Conservation (phyloP, 805 yeast genomes). For the Suhomyces pyralidae region DNA sequence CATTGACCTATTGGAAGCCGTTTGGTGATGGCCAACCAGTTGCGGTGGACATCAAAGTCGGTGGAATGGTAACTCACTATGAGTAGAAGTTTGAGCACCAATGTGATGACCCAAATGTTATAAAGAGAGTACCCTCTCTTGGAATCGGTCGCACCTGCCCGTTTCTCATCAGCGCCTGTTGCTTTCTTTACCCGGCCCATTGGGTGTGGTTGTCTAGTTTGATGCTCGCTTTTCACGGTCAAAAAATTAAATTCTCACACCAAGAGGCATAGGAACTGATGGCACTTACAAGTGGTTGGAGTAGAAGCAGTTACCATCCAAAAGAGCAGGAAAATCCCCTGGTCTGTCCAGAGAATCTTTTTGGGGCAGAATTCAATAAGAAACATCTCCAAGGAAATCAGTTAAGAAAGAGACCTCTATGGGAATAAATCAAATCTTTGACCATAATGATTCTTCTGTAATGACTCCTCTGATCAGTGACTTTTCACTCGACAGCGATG, state of each 20-base stretch:
- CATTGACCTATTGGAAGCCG: conserved; percentile 71
- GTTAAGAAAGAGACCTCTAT: too few relatives aligned
- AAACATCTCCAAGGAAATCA: too few relatives aligned
- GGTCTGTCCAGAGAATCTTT: too few relatives aligned
- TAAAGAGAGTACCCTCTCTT: conserved; percentile 20
- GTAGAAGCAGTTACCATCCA: too few relatives aligned
- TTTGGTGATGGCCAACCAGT: conserved; percentile 91
- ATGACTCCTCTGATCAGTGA: too few relatives aligned
- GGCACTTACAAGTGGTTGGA: not conserved
- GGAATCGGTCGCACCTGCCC: not conserved
- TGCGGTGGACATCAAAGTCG: conserved; percentile 95
- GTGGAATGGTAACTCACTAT: conserved; percentile 81
- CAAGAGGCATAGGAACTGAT: not conserved
- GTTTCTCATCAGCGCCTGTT: not conserved
- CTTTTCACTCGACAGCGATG: too few relatives aligned
- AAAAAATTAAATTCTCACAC: not conserved
- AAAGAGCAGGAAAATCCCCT: too few relatives aligned
- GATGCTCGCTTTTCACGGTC: not conserved
- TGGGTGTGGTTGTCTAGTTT: not conserved
- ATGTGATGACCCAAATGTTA: conserved; percentile 36
- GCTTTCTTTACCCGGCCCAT: not conserved
- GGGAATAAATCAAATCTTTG: too few relatives aligned
- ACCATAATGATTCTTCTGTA: too few relatives aligned
- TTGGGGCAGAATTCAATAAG: too few relatives aligned
- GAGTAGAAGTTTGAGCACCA: conserved; percentile 34